phyloP scores from a whole-genome alignment of 2,329 filamentous ascomycete species.

The Trichoderma sp. region DNA sequence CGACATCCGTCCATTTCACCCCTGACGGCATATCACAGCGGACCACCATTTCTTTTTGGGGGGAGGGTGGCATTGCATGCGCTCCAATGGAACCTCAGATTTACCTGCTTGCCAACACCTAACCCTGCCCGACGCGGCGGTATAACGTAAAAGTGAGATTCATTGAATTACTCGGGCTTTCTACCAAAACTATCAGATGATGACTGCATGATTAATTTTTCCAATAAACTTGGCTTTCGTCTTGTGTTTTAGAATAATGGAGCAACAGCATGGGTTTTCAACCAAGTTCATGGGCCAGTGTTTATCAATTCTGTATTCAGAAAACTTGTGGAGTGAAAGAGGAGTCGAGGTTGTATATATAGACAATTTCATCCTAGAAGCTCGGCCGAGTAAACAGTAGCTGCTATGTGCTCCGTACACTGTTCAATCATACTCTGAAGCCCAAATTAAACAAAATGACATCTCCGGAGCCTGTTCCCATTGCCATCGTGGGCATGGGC shows the following conservation, averaged over 20 bases:
- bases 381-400: background rate
- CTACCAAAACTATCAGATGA: background rate
- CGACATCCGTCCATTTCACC: background rate
- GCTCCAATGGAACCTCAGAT: background rate
- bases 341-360: background rate
- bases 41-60: background rate
- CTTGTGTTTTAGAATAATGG: background rate
- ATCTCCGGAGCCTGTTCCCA: background rate
- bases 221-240: background rate
- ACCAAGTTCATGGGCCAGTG: background rate
- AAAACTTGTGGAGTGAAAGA: background rate
- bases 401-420: background rate
- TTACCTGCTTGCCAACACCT: background rate
- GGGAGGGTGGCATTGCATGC: background rate
- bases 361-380: background rate
- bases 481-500: conserved; percentile 39
- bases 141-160: background rate
- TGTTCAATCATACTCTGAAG: background rate
- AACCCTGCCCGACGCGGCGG: background rate
- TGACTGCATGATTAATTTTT: background rate
- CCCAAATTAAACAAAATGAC: background rate
- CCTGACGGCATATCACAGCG: background rate
- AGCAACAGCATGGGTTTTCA: background rate
- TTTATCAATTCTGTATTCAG: background rate
- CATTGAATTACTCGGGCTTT: background rate